Percentiles rank a stretch among this genome's conserved stretches.
phyloP scores from a whole-genome alignment of 2,329 filamentous ascomycete genomes.

The Celoporthe dispersa region DNA sequence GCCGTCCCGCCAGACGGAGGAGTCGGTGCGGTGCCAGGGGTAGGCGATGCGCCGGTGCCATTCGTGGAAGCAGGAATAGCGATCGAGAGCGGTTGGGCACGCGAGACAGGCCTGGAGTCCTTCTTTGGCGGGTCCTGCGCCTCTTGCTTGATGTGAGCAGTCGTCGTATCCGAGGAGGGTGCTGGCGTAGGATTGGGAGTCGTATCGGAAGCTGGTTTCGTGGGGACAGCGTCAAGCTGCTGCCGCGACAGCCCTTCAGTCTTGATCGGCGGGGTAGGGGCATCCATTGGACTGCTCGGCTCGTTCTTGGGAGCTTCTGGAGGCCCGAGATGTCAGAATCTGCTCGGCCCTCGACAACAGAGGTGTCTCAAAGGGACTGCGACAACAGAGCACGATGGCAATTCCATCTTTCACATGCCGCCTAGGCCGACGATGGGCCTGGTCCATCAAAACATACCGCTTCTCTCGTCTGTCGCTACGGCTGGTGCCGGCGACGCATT shows the following conservation, averaged over 20 bases:
- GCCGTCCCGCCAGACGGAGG: background rate
- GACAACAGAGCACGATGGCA: background rate
- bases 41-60: background rate
- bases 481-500: constrained; percentile 31
- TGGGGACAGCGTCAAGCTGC: background rate
- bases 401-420: constrained; percentile 10
- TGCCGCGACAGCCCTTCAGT: constrained; percentile 12
- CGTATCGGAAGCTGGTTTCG: background rate
- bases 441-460: constrained; percentile 23
- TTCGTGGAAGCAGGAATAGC: constrained; percentile 13
- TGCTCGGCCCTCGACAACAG: background rate
- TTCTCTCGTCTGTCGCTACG: constrained; percentile 28
- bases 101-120: background rate
- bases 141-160: background rate
- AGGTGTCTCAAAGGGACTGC: background rate
- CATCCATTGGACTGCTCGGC: background rate
- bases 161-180: background rate
- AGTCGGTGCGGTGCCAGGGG: constrained; percentile 10
- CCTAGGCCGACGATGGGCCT: background rate
- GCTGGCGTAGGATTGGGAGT: constrained; percentile 9
- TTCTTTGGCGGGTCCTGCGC: background rate
- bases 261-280: constrained; percentile 7
- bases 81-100: constrained; percentile 8
- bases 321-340: background rate
- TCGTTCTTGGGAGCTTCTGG: constrained; percentile 23